These are phyloP conservation scores for Amphicarpaea edgeworthii DNA, from an alignment of 306 rosid species.

Conservation along the genomic window DNA sequence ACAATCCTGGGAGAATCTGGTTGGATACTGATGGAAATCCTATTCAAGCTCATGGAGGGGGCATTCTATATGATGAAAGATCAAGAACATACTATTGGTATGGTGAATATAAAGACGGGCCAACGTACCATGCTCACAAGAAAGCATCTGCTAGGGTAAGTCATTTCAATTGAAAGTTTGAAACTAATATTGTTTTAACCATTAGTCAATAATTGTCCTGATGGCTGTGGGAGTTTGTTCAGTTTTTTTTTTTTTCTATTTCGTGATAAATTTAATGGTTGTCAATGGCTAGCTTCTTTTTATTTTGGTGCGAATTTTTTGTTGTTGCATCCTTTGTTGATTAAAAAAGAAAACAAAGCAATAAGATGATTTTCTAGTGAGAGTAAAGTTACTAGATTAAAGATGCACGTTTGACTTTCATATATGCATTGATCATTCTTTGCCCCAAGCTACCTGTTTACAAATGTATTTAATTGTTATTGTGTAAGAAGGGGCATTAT, in stretches of 20 bases:
- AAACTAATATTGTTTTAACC: slow-evolving; percentile 11
- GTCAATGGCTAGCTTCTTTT: slow-evolving; percentile 19
- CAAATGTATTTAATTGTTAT: not conserved
- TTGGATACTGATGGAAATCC: slow-evolving; percentile 86
- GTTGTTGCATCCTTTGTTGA: slow-evolving; percentile 26
- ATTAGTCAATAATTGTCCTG: slow-evolving; percentile 32
- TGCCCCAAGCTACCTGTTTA: not conserved
- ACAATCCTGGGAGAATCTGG: slow-evolving; percentile 85
- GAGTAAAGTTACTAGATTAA: not conserved
- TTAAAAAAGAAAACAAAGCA: not conserved
- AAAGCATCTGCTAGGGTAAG: slow-evolving; percentile 86
- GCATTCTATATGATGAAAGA: slow-evolving; percentile 69
- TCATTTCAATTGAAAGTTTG: slow-evolving; percentile 30
- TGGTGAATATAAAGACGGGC: slow-evolving; percentile 93
- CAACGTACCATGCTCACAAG: slow-evolving; percentile 86
- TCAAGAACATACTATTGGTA: slow-evolving; percentile 84
- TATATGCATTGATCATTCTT: slow-evolving; percentile 26
- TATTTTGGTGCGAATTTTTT: not conserved
- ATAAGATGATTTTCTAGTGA: not conserved
- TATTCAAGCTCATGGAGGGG: slow-evolving; percentile 97
- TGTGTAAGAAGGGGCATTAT: slow-evolving; percentile 5
- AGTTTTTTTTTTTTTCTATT: slow-evolving; percentile 6
- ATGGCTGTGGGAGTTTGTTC: slow-evolving; percentile 5
- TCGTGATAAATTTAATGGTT: not conserved
- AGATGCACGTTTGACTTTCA: not conserved